These are phyloP conservation scores for Lanzia echinophila DNA, from an alignment of 2,329 filamentous ascomycete species.

Conservation along the genomic window DNA sequence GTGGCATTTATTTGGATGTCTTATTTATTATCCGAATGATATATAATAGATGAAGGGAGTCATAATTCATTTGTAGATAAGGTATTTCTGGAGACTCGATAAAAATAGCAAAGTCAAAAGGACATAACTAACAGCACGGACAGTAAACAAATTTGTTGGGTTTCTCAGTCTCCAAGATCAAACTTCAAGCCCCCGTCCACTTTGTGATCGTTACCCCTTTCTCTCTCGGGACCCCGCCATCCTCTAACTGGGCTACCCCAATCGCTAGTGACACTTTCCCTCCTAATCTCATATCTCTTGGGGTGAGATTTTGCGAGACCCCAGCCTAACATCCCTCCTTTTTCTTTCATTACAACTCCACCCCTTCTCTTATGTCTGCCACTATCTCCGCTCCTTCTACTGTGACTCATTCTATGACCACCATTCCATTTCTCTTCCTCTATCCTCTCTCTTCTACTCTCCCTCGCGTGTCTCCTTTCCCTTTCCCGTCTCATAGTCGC, in stretches of 20 bases:
- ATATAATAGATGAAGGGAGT: too few species aligned
- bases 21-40: too few species aligned
- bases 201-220: neutral
- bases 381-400: too few species aligned
- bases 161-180: neutral
- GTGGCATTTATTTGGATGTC: too few species aligned
- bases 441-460: neutral
- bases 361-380: neutral
- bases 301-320: neutral
- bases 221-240: neutral
- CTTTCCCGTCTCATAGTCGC: constrained; percentile 4
- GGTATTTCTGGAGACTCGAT: too few species aligned
- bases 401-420: neutral
- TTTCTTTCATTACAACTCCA: neutral
- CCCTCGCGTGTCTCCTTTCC: too few species aligned
- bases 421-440: neutral
- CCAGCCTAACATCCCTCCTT: neutral
- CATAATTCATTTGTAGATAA: too few species aligned
- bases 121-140: neutral
- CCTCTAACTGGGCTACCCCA: neutral
- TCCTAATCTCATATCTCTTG: neutral
- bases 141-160: neutral
- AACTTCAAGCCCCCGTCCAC: neutral
- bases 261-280: neutral
- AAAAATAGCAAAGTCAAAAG: neutral